A percentile compares a stretch with the other conserved stretches of the same genome.
Evolutionary conservation across 176 grass and related monocot species (phyloP).

Genomic region (Puccinellia tenuiflora): DNA sequence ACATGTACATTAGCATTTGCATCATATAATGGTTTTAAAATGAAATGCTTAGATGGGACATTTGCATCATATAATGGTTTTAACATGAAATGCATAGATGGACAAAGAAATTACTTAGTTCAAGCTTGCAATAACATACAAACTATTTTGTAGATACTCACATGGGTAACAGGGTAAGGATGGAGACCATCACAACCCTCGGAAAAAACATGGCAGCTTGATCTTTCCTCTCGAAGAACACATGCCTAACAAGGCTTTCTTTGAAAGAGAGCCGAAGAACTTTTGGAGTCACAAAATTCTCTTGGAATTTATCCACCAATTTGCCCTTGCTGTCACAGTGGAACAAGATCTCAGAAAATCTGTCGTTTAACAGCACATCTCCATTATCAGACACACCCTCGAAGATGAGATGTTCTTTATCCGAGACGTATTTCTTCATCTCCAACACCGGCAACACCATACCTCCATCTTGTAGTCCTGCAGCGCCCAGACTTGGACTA

Average conservation of each 20-base stretch:
- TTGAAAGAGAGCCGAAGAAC: background rate
- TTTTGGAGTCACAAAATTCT: background rate
- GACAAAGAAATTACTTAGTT: background rate
- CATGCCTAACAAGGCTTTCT: constrained; percentile 16
- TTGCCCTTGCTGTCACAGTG: constrained; percentile 6
- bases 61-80: background rate
- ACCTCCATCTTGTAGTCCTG: background rate
- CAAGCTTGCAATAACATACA: background rate
- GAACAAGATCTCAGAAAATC: background rate
- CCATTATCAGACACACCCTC: background rate
- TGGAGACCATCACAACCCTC: background rate
- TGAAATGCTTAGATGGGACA: background rate
- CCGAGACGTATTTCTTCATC: background rate
- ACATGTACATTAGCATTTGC: background rate
- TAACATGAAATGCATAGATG: background rate
- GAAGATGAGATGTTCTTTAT: background rate
- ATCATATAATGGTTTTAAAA: background rate
- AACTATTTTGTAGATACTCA: background rate
- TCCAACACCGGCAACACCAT: background rate
- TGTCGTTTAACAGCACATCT: background rate
- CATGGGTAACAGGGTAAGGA: background rate
- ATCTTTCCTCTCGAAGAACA: background rate
- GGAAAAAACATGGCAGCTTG: background rate
- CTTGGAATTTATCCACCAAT: background rate
- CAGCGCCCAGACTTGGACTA: background rate